Conservation (phyloP, 73 alveolate species). For the Paramecium pentaurelia region DNA sequence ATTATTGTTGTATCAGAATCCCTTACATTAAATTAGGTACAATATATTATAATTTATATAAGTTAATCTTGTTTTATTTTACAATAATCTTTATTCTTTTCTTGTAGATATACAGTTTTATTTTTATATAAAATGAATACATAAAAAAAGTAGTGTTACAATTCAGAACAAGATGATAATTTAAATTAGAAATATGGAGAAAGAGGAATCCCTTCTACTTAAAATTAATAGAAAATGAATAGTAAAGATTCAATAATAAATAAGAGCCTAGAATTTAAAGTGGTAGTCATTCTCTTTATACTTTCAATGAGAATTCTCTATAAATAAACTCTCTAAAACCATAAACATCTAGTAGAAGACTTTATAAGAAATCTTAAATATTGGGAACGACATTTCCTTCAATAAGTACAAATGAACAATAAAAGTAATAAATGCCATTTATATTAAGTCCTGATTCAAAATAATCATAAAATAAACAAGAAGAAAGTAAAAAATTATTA, state of each 20-base stretch:
- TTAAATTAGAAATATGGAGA: neutral
- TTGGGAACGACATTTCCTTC: slow-evolving; percentile 7
- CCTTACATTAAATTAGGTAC: slow-evolving; percentile 33
- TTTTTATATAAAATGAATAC: neutral
- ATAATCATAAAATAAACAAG: neutral
- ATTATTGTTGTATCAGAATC: neutral
- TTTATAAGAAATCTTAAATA: slow-evolving; percentile 18
- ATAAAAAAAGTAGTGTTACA: neutral
- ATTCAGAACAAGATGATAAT: neutral
- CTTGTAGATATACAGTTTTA: neutral
- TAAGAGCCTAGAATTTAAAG: neutral
- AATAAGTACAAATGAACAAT: neutral
- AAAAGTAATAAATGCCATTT: neutral
- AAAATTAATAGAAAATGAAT: neutral
- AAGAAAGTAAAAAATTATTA: neutral
- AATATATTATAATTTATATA: neutral
- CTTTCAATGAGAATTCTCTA: neutral
- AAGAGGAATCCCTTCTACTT: neutral
- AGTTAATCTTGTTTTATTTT: neutral
- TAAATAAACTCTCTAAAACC: neutral
- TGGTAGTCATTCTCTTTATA: neutral
- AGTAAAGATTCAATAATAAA: neutral
- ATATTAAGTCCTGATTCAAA: neutral
- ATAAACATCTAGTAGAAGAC: neutral
- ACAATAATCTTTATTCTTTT: neutral